Conservation (phyloP, 1,284 basidiomycete species). For the Abortiporus biennis region DNA sequence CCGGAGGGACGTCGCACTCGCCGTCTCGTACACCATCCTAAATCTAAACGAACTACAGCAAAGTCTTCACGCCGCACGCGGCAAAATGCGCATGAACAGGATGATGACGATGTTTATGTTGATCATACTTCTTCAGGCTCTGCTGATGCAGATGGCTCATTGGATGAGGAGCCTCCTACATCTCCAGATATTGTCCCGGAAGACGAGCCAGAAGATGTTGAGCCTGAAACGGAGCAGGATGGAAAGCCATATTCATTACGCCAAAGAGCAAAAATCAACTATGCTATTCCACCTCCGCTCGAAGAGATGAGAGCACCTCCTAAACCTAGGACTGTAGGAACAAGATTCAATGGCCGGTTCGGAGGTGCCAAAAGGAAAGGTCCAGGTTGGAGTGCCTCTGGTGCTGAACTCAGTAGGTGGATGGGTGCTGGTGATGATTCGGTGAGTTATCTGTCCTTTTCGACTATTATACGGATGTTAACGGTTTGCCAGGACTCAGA, state of each 20-base stretch:
- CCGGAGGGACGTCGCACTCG: constrained; percentile 20
- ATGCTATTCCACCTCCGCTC: constrained; percentile 69
- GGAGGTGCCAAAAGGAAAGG: constrained; percentile 35
- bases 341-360: constrained; percentile 23
- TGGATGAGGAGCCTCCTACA: constrained; percentile 47
- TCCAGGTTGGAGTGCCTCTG: constrained; percentile 71
- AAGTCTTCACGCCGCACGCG: constrained; percentile 23
- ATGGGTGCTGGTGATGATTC: constrained; percentile 73
- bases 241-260: constrained; percentile 57
- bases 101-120: constrained; percentile 49
- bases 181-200: constrained; percentile 39
- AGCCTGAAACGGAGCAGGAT: constrained; percentile 30
- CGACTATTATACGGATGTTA: too few relatives aligned
- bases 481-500: constrained; percentile 67
- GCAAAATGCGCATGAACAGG: constrained; percentile 17
- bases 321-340: constrained; percentile 23
- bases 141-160: constrained; percentile 49
- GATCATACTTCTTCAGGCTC: constrained; percentile 42
- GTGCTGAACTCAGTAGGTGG: constrained; percentile 67
- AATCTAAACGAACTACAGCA: constrained; percentile 11
- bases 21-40: constrained; percentile 13
- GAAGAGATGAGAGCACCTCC: constrained; percentile 57
- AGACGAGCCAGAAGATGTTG: constrained; percentile 34
- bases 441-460: too few relatives aligned
- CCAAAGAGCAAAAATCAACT: constrained; percentile 63